These are phyloP conservation scores for Bruguiera parviflora DNA, from an alignment of 345 rosid genomes.

Conservation along the genomic window DNA sequence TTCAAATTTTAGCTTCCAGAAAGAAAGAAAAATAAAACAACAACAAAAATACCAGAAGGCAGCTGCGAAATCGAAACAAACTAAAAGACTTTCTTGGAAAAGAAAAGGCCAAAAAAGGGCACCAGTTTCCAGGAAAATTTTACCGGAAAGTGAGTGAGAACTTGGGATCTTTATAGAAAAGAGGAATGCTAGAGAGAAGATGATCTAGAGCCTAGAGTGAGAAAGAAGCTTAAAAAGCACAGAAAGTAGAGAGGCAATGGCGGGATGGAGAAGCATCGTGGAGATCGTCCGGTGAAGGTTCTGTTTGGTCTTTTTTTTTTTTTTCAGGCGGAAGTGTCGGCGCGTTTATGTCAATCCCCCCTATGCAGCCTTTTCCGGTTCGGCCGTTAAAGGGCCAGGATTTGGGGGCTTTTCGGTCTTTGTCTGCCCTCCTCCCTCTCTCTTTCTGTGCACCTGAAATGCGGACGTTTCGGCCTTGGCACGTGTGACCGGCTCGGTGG, in stretches of 20 bases:
- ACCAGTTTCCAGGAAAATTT: neutral
- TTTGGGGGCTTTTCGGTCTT: too few species aligned
- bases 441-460: too few species aligned
- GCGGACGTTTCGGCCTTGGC: too few species aligned
- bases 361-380: conserved; percentile 21
- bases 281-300: conserved; percentile 25
- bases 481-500: neutral
- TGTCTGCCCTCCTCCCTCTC: too few species aligned
- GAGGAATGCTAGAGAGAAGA: neutral
- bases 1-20: conserved; percentile 5
- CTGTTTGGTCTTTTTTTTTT: neutral
- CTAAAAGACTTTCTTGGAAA: neutral
- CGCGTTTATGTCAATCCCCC: conserved; percentile 20
- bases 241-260: neutral
- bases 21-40: neutral
- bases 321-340: neutral
- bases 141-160: conserved; percentile 1
- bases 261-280: conserved; percentile 17
- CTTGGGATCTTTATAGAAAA: neutral
- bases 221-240: neutral
- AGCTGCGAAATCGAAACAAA: neutral
- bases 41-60: neutral
- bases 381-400: conserved; percentile 6
- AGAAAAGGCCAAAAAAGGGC: neutral
- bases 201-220: neutral